phyloP scores from a whole-genome alignment of 768 basidiomycete genomes.

The Rhodosporidiobolus odoratus region DNA sequence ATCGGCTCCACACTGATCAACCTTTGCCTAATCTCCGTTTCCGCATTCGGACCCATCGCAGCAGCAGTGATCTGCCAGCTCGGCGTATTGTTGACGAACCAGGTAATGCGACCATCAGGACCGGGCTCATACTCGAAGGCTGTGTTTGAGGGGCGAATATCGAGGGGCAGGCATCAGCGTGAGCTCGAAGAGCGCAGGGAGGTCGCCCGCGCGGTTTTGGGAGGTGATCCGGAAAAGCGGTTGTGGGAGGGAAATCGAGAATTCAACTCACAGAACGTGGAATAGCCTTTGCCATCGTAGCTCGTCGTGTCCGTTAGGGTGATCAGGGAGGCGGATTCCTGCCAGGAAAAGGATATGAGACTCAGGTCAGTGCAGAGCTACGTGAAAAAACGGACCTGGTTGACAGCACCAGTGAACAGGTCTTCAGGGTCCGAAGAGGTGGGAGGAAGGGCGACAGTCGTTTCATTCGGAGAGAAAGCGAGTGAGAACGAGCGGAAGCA shows the following conservation, averaged over 20 bases:
- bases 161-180: neutral
- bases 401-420: constrained; percentile 4
- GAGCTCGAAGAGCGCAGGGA: neutral
- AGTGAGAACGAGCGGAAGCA: neutral
- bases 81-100: constrained; percentile 62
- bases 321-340: constrained; percentile 17
- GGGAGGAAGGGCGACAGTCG: no score
- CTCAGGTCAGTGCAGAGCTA: neutral
- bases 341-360: neutral
- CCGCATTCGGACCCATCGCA: constrained; percentile 62
- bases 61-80: constrained; percentile 67
- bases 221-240: no score
- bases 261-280: constrained; percentile 16
- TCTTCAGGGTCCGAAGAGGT: no score
- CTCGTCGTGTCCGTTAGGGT: constrained; percentile 21
- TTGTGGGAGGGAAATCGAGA: no score
- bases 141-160: constrained; percentile 9
- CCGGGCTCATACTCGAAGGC: constrained; percentile 40
- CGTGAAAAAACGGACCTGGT: neutral
- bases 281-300: constrained; percentile 19
- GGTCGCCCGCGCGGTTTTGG: no score
- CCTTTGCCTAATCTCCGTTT: constrained; percentile 58
- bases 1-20: constrained; percentile 84
- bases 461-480: no score
- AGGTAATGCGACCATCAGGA: constrained; percentile 68